These are phyloP conservation scores for Lecanoromycetidae sp. DNA, from an alignment of 2,329 filamentous ascomycete genomes.

Conservation along the genomic window DNA sequence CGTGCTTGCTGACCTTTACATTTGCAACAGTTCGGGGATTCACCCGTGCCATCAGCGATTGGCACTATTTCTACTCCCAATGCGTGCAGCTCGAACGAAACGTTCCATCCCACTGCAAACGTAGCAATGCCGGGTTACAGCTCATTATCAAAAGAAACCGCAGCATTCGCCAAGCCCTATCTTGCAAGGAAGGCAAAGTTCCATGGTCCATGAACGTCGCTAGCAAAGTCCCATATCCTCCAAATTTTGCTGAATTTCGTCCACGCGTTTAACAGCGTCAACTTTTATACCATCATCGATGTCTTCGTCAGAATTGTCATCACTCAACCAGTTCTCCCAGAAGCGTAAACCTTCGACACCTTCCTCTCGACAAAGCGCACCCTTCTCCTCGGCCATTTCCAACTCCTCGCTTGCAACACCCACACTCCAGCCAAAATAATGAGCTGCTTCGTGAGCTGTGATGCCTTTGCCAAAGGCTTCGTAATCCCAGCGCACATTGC, in stretches of 20 bases:
- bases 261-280: slow-evolving; percentile 3
- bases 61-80: too few species aligned
- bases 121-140: too few species aligned
- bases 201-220: too few species aligned
- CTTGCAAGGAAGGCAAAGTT: too few species aligned
- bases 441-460: slow-evolving; percentile 78
- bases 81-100: too few species aligned
- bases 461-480: slow-evolving; percentile 67
- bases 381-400: slow-evolving; percentile 91
- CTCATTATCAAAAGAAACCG: too few species aligned
- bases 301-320: slow-evolving; percentile 12
- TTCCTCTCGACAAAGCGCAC: slow-evolving; percentile 78
- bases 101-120: too few species aligned
- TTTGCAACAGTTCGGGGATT: too few species aligned
- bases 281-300: slow-evolving; percentile 11
- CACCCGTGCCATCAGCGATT: too few species aligned
- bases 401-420: slow-evolving; percentile 91
- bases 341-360: slow-evolving; percentile 82
- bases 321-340: slow-evolving; percentile 60
- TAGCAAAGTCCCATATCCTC: not conserved
- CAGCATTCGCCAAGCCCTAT: too few species aligned
- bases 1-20: too few species aligned
- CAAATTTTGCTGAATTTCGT: too few species aligned
- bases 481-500: slow-evolving; percentile 59
- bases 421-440: slow-evolving; percentile 91